These are phyloP conservation scores for Emergomyces pasteurianus DNA, from an alignment of 2,329 filamentous ascomycete genomes.

Conservation along the genomic window DNA sequence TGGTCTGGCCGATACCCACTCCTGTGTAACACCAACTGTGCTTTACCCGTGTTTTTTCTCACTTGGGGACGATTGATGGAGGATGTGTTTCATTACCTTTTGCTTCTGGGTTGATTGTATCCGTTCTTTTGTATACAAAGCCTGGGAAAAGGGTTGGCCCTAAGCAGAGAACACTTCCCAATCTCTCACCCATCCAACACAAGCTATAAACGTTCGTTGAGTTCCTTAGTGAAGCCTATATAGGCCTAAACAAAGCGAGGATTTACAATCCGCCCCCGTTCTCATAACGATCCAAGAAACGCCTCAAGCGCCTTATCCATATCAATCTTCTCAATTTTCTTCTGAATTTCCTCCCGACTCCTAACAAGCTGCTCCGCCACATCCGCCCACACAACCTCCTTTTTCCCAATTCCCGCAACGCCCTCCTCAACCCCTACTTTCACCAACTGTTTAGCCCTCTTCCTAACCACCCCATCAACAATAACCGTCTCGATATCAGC, in stretches of 20 bases:
- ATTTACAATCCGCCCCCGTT: not conserved
- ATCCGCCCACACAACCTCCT: not conserved
- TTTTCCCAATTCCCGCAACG: not conserved
- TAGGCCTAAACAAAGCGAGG: not conserved
- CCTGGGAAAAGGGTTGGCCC: not conserved
- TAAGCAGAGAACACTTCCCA: not conserved
- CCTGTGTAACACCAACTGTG: too few relatives aligned
- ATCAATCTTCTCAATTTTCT: not conserved
- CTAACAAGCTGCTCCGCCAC: not conserved
- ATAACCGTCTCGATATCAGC: conserved; percentile 20
- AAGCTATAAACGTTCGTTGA: not conserved
- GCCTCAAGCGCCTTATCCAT: not conserved
- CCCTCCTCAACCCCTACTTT: not conserved
- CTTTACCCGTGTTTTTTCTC: too few relatives aligned
- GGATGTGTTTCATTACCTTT: too few relatives aligned
- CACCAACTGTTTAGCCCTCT: conserved; percentile 5
- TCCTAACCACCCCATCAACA: conserved; percentile 15
- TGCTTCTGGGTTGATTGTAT: too few relatives aligned
- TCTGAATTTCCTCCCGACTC: not conserved
- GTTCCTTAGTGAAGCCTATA: not conserved
- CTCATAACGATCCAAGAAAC: not conserved
- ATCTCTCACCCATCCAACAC: not conserved
- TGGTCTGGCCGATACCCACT: too few relatives aligned
- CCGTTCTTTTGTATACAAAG: too few relatives aligned
- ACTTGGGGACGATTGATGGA: too few relatives aligned